These are phyloP conservation scores for Starmera stellimalicola DNA, from an alignment of 1,139 yeast species.

Conservation along the genomic window DNA sequence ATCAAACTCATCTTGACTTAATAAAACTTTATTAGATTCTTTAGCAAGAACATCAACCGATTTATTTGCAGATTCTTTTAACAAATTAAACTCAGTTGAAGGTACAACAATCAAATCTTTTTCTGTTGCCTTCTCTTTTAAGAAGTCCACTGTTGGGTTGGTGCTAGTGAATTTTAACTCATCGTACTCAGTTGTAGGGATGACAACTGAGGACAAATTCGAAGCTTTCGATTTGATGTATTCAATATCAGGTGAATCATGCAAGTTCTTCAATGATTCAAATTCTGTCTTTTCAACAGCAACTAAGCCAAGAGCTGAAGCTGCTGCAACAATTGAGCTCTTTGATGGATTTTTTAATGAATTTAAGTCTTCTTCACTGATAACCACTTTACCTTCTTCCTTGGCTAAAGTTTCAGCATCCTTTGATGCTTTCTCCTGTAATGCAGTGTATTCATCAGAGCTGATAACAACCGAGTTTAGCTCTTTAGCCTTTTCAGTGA, in stretches of 20 bases:
- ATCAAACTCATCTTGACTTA: slow-evolving; percentile 12
- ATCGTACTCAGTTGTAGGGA: slow-evolving; percentile 12
- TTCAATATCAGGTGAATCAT: background rate
- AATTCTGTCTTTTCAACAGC: slow-evolving; percentile 1
- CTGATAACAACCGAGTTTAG: slow-evolving; percentile 19
- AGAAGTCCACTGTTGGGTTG: slow-evolving; percentile 15
- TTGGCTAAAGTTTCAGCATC: slow-evolving; percentile 7
- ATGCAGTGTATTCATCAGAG: slow-evolving; percentile 12
- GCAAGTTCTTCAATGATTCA: background rate
- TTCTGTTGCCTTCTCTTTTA: slow-evolving; percentile 15
- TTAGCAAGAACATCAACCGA: slow-evolving; percentile 20
- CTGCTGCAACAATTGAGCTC: slow-evolving; percentile 18
- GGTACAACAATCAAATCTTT: slow-evolving; percentile 40
- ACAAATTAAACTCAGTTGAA: slow-evolving; percentile 23
- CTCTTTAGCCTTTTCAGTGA: slow-evolving; percentile 15
- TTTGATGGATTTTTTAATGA: slow-evolving; percentile 11
- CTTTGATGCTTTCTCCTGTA: slow-evolving; percentile 8
- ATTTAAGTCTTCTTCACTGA: slow-evolving; percentile 9
- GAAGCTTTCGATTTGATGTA: background rate
- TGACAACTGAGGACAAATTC: slow-evolving; percentile 7
- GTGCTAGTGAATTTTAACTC: slow-evolving; percentile 16
- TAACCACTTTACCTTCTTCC: slow-evolving; percentile 10
- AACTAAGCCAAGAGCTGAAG: background rate
- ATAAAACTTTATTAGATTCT: slow-evolving; percentile 17
- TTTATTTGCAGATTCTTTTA: slow-evolving; percentile 10